phyloP scores from a whole-genome alignment of 495 filamentous ascomycete species.

The Pseudotulostoma volvatum region DNA sequence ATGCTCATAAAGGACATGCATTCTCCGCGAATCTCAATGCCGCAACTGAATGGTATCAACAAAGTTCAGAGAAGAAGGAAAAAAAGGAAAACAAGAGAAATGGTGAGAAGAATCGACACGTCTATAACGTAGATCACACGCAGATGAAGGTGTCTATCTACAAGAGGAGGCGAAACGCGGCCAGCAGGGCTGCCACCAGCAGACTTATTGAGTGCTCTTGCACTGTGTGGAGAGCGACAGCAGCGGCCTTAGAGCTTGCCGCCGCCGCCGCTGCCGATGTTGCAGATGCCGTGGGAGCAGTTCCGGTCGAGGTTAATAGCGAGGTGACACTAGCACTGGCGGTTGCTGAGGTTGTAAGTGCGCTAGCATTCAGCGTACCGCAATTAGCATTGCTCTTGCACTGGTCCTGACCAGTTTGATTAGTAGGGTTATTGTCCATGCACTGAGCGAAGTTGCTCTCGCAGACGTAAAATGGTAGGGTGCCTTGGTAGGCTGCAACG shows the following conservation, averaged over 20 bases:
- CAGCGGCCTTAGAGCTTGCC: constrained; percentile 18
- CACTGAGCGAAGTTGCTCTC: constrained; percentile 32
- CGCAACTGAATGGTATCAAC: neutral
- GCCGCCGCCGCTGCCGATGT: constrained; percentile 13
- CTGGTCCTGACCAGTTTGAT: constrained; percentile 6
- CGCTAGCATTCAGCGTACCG: constrained; percentile 32
- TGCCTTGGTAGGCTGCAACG: constrained; percentile 33
- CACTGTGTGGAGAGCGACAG: constrained; percentile 19
- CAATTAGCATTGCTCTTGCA: constrained; percentile 15
- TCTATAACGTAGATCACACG: too few species aligned
- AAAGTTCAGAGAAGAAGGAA: too few species aligned
- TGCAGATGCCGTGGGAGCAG: constrained; percentile 12
- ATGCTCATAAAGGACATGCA: neutral
- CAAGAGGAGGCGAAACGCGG: constrained; percentile 33
- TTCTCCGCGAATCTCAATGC: neutral
- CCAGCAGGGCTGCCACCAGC: constrained; percentile 30
- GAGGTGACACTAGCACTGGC: constrained; percentile 3
- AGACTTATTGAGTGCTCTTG: constrained; percentile 34
- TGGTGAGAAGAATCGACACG: too few species aligned
- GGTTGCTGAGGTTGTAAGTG: constrained; percentile 12
- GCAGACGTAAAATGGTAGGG: constrained; percentile 43
- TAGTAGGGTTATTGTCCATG: constrained; percentile 27
- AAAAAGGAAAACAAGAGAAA: too few species aligned
- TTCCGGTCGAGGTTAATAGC: constrained; percentile 9
- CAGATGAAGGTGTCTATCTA: too few species aligned